phyloP scores from a whole-genome alignment of 164 flowering plant species.

The Protea cynaroides region DNA sequence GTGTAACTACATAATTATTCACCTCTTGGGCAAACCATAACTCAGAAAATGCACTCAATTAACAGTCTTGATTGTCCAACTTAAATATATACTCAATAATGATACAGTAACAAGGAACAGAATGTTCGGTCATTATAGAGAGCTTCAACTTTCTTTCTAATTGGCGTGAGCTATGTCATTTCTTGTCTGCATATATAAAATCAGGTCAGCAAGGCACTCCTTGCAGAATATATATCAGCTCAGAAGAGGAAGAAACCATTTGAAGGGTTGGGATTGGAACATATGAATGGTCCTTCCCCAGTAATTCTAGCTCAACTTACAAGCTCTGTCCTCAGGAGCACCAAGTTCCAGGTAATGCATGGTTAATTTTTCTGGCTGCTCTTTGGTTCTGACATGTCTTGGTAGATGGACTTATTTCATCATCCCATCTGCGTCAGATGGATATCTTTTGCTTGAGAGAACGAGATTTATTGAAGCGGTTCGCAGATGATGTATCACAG shows the following conservation, averaged over 20 bases:
- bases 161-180: neutral
- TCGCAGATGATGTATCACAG: constrained; percentile 50
- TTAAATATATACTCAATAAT: too few species aligned
- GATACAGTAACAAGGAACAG: too few species aligned
- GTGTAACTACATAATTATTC: too few species aligned
- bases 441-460: constrained; percentile 63
- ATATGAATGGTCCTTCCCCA: constrained; percentile 74
- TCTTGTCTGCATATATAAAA: constrained; percentile 7
- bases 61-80: too few species aligned
- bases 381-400: neutral
- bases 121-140: neutral
- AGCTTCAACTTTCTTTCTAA: neutral
- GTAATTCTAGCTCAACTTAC: constrained; percentile 62
- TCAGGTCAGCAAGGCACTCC: constrained; percentile 93
- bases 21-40: too few species aligned
- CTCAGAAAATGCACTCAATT: too few species aligned
- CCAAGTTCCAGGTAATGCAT: constrained; percentile 67
- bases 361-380: neutral
- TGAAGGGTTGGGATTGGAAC: constrained; percentile 78
- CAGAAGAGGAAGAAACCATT: constrained; percentile 57
- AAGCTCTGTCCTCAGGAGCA: constrained; percentile 50
- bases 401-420: neutral
- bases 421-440: constrained; percentile 29
- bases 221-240: constrained; percentile 57
- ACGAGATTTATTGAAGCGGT: constrained; percentile 59